These are phyloP conservation scores for Sistotremastrum suecicum DNA, from an alignment of 768 basidiomycete genomes.

Conservation along the genomic window DNA sequence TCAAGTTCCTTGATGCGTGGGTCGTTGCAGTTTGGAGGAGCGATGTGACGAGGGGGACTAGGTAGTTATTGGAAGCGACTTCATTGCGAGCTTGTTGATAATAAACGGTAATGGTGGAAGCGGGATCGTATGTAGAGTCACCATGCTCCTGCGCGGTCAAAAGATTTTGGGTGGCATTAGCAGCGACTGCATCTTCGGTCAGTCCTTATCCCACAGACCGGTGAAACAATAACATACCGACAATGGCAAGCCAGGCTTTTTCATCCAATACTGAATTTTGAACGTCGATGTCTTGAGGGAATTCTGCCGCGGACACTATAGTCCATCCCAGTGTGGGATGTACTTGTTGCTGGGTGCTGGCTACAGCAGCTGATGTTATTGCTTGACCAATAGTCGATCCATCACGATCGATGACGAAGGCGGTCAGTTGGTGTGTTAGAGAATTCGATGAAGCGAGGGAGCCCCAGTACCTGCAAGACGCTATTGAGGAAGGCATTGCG, in stretches of 20 bases:
- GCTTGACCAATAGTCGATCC: conserved; percentile 19
- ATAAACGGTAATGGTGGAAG: conserved; percentile 20
- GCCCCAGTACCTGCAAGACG: conserved; percentile 13
- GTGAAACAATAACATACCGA: conserved; percentile 14
- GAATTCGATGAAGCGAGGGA: conserved; percentile 10
- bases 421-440: conserved; percentile 18
- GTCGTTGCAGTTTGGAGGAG: conserved; percentile 10
- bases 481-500: not conserved
- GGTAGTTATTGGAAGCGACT: conserved; percentile 23
- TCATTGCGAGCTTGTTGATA: conserved; percentile 29
- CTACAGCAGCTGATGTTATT: conserved; percentile 9
- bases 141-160: conserved; percentile 22
- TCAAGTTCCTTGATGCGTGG: too few relatives aligned
- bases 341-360: conserved; percentile 3
- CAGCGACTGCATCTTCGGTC: conserved; percentile 13
- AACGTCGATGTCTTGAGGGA: conserved; percentile 17
- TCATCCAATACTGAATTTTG: conserved; percentile 22
- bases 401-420: conserved; percentile 29
- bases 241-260: conserved; percentile 27
- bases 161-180: conserved; percentile 21
- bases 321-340: conserved; percentile 12
- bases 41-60: conserved; percentile 21
- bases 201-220: not conserved
- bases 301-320: conserved; percentile 7
- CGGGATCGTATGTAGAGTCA: conserved; percentile 21